Conservation (phyloP, 306 rosid genomes). For the Medicago ruthenica region DNA sequence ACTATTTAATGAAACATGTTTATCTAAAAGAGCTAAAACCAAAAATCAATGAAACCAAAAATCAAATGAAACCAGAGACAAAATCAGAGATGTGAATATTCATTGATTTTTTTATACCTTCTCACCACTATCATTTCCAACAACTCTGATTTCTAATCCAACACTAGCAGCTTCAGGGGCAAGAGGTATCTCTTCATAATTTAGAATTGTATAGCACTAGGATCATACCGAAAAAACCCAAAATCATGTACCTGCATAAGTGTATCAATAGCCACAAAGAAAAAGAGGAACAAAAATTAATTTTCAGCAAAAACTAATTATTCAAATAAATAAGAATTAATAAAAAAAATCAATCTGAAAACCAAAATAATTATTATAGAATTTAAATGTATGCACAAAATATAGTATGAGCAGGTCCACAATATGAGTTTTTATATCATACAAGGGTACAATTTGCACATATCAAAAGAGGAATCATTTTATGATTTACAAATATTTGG, state of each 20-base stretch:
- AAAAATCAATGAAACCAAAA: slow-evolving; percentile 30
- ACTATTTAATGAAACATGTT: slow-evolving; percentile 28
- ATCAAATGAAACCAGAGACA: slow-evolving; percentile 31
- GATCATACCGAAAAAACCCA: slow-evolving; percentile 94
- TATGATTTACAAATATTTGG: background rate
- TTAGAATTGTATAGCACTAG: slow-evolving; percentile 74
- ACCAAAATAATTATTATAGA: slow-evolving; percentile 9
- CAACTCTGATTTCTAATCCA: slow-evolving; percentile 96
- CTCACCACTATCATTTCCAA: slow-evolving; percentile 98
- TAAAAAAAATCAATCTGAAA: background rate
- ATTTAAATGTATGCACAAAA: background rate
- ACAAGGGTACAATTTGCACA: background rate
- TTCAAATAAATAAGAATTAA: slow-evolving; percentile 5
- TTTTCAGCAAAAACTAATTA: slow-evolving; percentile 3
- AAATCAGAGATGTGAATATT: slow-evolving; percentile 12
- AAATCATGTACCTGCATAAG: slow-evolving; percentile 87
- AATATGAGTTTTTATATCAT: background rate
- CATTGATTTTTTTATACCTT: slow-evolving; percentile 60
- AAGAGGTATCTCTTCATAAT: slow-evolving; percentile 90
- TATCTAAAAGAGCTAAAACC: slow-evolving; percentile 12
- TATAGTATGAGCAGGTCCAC: slow-evolving; percentile 14
- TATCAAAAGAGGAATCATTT: slow-evolving; percentile 1
- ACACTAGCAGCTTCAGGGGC: slow-evolving; percentile 89
- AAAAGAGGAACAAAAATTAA: background rate
- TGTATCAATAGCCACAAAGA: slow-evolving; percentile 32